Percentiles rank a stretch among this genome's conserved stretches.
Evolutionary conservation across 805 yeast genomes (phyloP).

Genomic region (Nakazawaea populi): DNA sequence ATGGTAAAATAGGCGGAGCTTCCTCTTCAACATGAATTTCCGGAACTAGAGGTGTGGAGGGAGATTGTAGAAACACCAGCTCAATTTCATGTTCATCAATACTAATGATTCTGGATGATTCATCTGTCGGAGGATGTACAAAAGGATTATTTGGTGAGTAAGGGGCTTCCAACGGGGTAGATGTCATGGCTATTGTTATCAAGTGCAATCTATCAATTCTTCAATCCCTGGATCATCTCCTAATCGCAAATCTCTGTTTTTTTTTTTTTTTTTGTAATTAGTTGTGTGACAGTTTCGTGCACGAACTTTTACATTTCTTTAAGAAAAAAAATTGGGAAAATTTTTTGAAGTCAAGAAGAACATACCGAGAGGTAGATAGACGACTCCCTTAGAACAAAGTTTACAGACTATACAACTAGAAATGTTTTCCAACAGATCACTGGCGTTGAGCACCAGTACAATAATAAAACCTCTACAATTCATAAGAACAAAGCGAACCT

Average conservation of each 20-base stretch:
- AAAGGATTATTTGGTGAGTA: neutral
- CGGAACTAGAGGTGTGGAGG: neutral
- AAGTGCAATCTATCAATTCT: neutral
- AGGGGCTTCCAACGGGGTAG: neutral
- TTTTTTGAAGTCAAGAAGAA: too few relatives aligned
- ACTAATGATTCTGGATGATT: neutral
- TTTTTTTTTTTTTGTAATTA: too few relatives aligned
- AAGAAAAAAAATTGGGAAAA: too few relatives aligned
- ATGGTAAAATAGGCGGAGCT: neutral
- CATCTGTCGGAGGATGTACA: neutral
- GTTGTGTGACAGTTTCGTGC: too few relatives aligned
- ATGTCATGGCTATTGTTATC: neutral
- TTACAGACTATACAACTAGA: neutral
- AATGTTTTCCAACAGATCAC: neutral
- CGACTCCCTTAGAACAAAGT: too few relatives aligned
- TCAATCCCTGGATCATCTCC: neutral
- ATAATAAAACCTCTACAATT: slow-evolving; percentile 15
- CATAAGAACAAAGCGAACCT: slow-evolving; percentile 47
- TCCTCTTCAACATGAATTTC: neutral
- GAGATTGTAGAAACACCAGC: neutral
- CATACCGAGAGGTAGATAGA: neutral
- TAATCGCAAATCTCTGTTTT: too few relatives aligned
- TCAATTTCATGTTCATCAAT: slow-evolving; percentile 3
- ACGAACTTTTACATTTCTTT: too few relatives aligned
- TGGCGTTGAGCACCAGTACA: neutral